A percentile compares a stretch with the other conserved stretches of the same genome.
Conservation (phyloP, 1,139 yeast genomes). For the Hyphopichia burtonii region DNA sequence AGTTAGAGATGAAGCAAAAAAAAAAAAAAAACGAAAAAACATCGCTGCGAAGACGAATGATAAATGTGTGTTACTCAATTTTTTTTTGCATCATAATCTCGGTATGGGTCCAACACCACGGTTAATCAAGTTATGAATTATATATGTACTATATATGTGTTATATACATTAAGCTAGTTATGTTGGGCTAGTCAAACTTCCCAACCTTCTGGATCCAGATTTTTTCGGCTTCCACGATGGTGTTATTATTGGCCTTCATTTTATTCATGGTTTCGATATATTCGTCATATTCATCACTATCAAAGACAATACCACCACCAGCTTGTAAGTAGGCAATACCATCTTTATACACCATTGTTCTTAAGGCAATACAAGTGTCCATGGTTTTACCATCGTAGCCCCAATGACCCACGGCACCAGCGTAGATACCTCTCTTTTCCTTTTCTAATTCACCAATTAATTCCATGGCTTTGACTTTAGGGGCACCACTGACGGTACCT, state of each 20-base stretch:
- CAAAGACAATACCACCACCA: slow-evolving; percentile 97
- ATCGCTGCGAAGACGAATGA: background rate
- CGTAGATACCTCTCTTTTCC: slow-evolving; percentile 94
- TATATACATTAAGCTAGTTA: too few relatives aligned
- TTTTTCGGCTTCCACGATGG: slow-evolving; percentile 86
- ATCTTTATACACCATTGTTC: slow-evolving; percentile 94
- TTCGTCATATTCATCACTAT: slow-evolving; percentile 93
- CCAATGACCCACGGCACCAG: slow-evolving; percentile 99
- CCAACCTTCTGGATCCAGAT: slow-evolving; percentile 62
- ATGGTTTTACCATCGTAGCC: slow-evolving; percentile 88
- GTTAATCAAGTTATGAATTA: too few relatives aligned
- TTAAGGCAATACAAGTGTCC: slow-evolving; percentile 96
- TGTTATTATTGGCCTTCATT: slow-evolving; percentile 89
- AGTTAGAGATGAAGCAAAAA: background rate
- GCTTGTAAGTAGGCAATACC: slow-evolving; percentile 93
- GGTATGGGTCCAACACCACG: too few relatives aligned
- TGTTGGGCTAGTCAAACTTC: background rate
- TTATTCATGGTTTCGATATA: slow-evolving; percentile 95
- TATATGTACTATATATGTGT: too few relatives aligned
- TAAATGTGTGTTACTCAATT: background rate
- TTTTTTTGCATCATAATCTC: background rate
- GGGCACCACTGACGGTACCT: slow-evolving; percentile 98
- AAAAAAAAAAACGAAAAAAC: background rate
- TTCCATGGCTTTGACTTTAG: slow-evolving; percentile 96
- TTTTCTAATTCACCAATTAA: slow-evolving; percentile 83